Base-by-base conservation (phyloP, 192 early-diverging fungal species). In the Diversispora epigaea region DNA sequence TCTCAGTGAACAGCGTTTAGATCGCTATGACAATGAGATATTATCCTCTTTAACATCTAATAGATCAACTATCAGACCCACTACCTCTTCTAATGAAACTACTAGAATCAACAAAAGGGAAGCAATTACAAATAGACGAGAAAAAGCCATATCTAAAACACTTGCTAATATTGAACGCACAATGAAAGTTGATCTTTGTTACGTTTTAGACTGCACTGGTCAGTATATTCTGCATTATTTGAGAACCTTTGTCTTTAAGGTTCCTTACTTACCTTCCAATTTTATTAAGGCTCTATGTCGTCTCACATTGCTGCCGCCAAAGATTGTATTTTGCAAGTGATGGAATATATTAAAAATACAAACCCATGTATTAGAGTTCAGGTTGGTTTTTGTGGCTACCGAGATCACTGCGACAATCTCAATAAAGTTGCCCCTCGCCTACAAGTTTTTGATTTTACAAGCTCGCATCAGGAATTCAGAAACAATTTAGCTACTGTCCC, bases 321-420 rank as follows among this genome's bases (percentile, higher is more conserved):
- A 44, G 70, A 72, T 72, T 72, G 70, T 12, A 72, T 72, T 39
- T 22, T 72, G 25, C 70, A 72, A 14, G 70, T 72, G 3, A 17
- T 44, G 60, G 25, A 60, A 9, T 58, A 72, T 50, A 50, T 72
- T n/a, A 44, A 45, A 46, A 17, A 39, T 60, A 72, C 70, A 21
- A 72, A 72, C 10, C 70, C 70, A 5, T 12, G 55, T 9, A 58
- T 72, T 50, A 72, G 60, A 72, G 41, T 76, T 22, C 19, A 52
- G 0, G 43, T 69, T 47, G 75, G 65, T 4, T 76, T 76, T 55
- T 68, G 64, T 43, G 75, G 73, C 43, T 75, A 75, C 50, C 73
- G 73, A 43, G 73, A 75, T 40, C 52, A 73, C 5, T 17, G 39
- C n/a, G 62, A 64, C n/a, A n/a, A n/a, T n/a, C n/a, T n/a, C n/a